These are phyloP conservation scores for Solanum pimpinellifolium DNA, from an alignment of 257 asterid genomes.

Conservation along the genomic window DNA sequence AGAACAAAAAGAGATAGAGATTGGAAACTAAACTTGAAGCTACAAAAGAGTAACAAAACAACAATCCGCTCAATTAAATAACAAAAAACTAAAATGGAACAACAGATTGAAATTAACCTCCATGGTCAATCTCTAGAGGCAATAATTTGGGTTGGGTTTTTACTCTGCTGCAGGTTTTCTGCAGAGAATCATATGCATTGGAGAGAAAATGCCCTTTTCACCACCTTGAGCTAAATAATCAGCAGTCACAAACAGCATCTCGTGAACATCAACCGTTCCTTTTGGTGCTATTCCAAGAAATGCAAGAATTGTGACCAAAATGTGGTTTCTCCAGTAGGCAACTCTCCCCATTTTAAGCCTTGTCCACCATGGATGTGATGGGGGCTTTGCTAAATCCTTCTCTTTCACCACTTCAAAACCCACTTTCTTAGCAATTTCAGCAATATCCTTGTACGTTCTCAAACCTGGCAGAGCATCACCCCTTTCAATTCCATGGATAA, in stretches of 20 bases:
- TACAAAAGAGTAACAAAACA: not conserved
- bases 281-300: conserved; percentile 72
- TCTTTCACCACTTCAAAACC: conserved; percentile 65
- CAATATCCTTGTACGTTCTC: conserved; percentile 41
- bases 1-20: not conserved
- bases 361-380: conserved; percentile 70
- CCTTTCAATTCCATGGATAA: conserved; percentile 68
- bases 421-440: conserved; percentile 36
- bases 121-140: conserved; percentile 1
- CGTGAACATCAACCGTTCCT: conserved; percentile 69
- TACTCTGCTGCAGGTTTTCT: conserved; percentile 45
- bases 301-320: conserved; percentile 43
- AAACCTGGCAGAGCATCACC: conserved; percentile 81
- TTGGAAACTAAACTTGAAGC: not conserved
- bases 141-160: not conserved
- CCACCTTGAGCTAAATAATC: conserved; percentile 67
- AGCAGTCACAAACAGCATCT: conserved; percentile 77
- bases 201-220: conserved; percentile 60
- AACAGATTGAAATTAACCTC: conserved; percentile 13
- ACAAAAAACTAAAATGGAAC: not conserved
- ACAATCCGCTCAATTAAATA: conserved; percentile 9
- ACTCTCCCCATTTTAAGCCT: conserved; percentile 71
- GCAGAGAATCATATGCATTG: conserved; percentile 88
- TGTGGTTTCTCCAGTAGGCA: conserved; percentile 81
- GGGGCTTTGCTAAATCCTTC: conserved; percentile 60